Evolutionary conservation across 2,329 filamentous ascomycete species (phyloP), one percentile per base, ranked within the genome.

Genomic region (Aquanectria penicillioides): DNA sequence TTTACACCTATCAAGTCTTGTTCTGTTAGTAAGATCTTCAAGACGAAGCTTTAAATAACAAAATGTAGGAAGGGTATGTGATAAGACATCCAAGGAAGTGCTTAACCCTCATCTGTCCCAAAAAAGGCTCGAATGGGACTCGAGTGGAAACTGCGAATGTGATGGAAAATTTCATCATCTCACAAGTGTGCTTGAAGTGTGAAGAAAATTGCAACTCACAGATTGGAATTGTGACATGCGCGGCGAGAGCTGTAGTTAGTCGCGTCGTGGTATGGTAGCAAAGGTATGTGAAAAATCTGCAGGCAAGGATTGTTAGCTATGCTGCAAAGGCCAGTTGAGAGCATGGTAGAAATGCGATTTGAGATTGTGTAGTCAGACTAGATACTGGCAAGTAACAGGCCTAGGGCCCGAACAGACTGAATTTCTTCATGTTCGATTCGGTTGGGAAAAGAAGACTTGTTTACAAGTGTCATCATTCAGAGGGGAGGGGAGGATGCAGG

Each of bases 321-420:
- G 23, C 50, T 68, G 53, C 38, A 47, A 37, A 34, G 9, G 15
- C 17, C 29, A 55, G 18, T 22, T 17, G 36, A 22, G 34, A 20
- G 11, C 4, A 10, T 54, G 34, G 38, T 33, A 49, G 28, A 51
- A 59, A 49, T 43, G 44, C n/a, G 34, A 52, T 33, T 13, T 46
- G 41, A 63, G 52, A 43, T 46, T 65, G 52, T 67, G 63, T 64
- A 70, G 71, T 93, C 90, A 93, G 90, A 91, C 88, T 88, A 81
- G 82, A 89, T 93, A 93, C 91, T 94, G 91, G 91, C 91, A 91
- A 93, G 91, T 93, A 93, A 89, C 91, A 92, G 88, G 87, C 84
- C 76, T 79, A 78, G 79, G 79, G 81, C 87, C 89, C 88, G 86
- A 81, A 85, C 81, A 89, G 85, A 84, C 82, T 81, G 74, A 80